Evolutionary conservation across 2,329 filamentous ascomycete species (phyloP).

Genomic region (Dryadomyces quercivorus): DNA sequence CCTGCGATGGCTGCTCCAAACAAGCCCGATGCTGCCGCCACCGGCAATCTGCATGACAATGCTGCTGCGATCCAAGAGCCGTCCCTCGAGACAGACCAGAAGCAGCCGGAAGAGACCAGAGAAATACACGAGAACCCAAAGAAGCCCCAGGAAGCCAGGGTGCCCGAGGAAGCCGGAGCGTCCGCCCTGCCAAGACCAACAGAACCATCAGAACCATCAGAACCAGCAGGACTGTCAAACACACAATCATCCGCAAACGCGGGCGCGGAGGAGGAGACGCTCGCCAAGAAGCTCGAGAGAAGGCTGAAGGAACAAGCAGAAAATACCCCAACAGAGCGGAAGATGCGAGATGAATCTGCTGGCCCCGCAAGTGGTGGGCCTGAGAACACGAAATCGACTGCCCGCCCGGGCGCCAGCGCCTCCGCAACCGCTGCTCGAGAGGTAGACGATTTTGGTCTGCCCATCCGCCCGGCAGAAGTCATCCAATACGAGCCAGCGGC

Average conservation of each 20-base stretch:
- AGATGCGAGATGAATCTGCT: neutral
- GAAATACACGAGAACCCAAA: neutral
- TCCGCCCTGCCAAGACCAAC: neutral
- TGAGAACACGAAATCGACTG: neutral
- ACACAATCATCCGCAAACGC: neutral
- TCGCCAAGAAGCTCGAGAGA: constrained; percentile 6
- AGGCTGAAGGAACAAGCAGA: constrained; percentile 2
- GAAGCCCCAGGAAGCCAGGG: neutral
- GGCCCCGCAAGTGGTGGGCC: too few relatives aligned
- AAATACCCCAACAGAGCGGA: neutral
- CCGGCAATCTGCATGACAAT: neutral
- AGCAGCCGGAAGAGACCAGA: neutral
- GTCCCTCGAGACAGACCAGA: neutral
- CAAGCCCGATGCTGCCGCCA: neutral
- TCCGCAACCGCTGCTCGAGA: constrained; percentile 20
- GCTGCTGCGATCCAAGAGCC: neutral
- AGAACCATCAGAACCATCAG: too few relatives aligned
- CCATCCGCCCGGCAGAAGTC: constrained; percentile 33
- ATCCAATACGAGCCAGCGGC: constrained; percentile 20
- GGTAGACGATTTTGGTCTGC: constrained; percentile 61
- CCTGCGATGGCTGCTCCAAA: neutral
- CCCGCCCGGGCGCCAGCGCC: neutral
- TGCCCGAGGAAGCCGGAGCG: neutral
- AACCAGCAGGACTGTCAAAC: neutral
- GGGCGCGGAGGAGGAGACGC: constrained; percentile 4